phyloP scores from a whole-genome alignment of 2,329 filamentous ascomycete genomes.

The Fonsecaea pedrosoi region DNA sequence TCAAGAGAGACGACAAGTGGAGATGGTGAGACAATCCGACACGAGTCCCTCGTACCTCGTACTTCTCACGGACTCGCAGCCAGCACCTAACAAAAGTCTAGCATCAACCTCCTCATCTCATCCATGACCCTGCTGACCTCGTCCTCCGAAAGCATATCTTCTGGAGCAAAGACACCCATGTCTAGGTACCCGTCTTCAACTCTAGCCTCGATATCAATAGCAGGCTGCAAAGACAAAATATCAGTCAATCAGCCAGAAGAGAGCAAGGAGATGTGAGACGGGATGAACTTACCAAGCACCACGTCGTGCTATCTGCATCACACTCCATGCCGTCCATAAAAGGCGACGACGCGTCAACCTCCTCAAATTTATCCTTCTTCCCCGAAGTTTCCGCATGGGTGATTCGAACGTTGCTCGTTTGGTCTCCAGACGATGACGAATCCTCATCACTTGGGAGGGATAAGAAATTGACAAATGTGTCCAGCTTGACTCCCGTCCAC shows the following conservation, averaged over 20 bases:
- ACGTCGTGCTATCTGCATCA: slow-evolving; percentile 11
- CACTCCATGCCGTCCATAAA: slow-evolving; percentile 19
- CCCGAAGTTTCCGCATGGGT: slow-evolving; percentile 22
- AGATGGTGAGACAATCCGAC: background rate
- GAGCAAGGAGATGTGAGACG: background rate
- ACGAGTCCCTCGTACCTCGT: background rate
- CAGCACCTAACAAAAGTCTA: slow-evolving; percentile 1
- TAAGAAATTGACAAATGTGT: slow-evolving; percentile 83
- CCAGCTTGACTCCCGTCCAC: slow-evolving; percentile 76
- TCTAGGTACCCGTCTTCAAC: slow-evolving; percentile 56
- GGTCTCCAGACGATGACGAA: background rate
- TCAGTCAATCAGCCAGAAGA: slow-evolving; percentile 5
- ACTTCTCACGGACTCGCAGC: background rate
- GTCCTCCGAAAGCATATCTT: slow-evolving; percentile 50
- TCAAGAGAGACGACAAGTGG: background rate
- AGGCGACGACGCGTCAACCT: slow-evolving; percentile 26
- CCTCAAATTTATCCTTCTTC: slow-evolving; percentile 7
- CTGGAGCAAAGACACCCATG: slow-evolving; percentile 60
- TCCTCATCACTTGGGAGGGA: slow-evolving; percentile 53
- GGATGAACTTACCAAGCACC: slow-evolving; percentile 37
- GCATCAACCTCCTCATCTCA: slow-evolving; percentile 26
- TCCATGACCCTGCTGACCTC: slow-evolving; percentile 24
- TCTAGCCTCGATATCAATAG: slow-evolving; percentile 63
- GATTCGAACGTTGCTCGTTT: slow-evolving; percentile 12
- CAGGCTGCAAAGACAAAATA: slow-evolving; percentile 48